These are phyloP conservation scores for Trichoderma parareesei DNA, from an alignment of 495 filamentous ascomycete species.

Conservation along the genomic window DNA sequence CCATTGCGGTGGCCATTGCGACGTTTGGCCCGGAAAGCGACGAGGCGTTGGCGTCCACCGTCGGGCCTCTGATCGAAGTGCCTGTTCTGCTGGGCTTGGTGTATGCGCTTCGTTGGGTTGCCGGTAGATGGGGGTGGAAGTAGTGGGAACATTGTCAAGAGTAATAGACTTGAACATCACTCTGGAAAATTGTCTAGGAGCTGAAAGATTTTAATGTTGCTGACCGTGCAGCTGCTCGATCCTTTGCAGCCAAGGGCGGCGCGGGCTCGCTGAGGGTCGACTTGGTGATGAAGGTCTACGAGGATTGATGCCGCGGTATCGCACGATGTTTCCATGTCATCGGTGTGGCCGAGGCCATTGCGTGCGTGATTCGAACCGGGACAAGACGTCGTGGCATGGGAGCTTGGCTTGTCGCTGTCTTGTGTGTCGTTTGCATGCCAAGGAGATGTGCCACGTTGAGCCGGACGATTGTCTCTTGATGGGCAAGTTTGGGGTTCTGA, in stretches of 20 bases:
- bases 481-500: no score
- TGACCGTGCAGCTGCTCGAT: neutral
- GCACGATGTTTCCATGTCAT: slow-evolving; percentile 5
- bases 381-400: neutral
- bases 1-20: slow-evolving; percentile 85
- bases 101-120: slow-evolving; percentile 61
- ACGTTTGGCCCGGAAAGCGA: slow-evolving; percentile 73
- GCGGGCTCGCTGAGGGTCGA: neutral
- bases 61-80: slow-evolving; percentile 87
- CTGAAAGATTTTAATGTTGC: slow-evolving; percentile 7
- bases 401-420: neutral
- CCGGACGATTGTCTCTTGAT: neutral
- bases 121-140: slow-evolving; percentile 49
- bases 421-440: neutral
- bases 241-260: slow-evolving; percentile 8
- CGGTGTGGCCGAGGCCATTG: no score
- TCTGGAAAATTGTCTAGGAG: neutral
- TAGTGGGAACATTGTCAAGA: slow-evolving; percentile 1
- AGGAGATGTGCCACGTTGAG: neutral
- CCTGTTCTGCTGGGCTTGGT: slow-evolving; percentile 77
- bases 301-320: slow-evolving; percentile 5
- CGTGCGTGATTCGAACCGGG: neutral
- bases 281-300: neutral
- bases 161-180: no score
- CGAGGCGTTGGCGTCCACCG: slow-evolving; percentile 82